Evolutionary conservation across 176 grass and related monocot species (phyloP), one percentile per base, ranked within the genome.

Genomic region (Musa troglodytarum): DNA sequence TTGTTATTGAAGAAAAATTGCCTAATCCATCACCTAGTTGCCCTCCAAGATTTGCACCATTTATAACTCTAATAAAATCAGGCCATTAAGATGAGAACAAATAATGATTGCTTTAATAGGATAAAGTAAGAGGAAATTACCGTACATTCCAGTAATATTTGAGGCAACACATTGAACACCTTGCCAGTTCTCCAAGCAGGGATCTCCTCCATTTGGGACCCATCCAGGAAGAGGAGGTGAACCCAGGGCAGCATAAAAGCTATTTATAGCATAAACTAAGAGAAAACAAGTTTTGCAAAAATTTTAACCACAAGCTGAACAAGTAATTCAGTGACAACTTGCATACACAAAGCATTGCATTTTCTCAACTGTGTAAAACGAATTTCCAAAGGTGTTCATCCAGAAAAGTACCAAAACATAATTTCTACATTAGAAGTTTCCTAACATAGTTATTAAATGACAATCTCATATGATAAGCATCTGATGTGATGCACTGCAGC

Each of bases 111-210:
- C 69, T 20, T 72, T 22, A 62, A 50, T 25, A 50, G 52, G 2
- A 79, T 72, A 74, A 29, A 43, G 66, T 52, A 76, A 21, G 6
- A 59, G 59, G 24, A 75, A 80, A 89, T 64, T 9, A 80, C n/a
- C 80, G 52, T 99, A 99, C 96, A 99, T 92, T 78, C 86, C 75
- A 84, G 96, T 99, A 59, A 99, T 95, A 82, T 92, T 99, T 20
- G 96, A 88, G 62, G 10, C 74, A 11, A 86, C 86, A 11, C 96
- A 99, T 71, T 50, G 71, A 70, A 99, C 86, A 24, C 96, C 96
- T 77, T 95, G 96, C 96, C 96, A 99, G 67, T 9, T 56, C 70
- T 91, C 96, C 21, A 26, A 50, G 74, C 96, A 99, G 52, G 96
- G 96, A 17, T 99, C 96, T 53, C 96, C 88, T 15, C 90, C 96